phyloP scores from a whole-genome alignment of 345 rosid genomes.

The Eutrema japonicum region DNA sequence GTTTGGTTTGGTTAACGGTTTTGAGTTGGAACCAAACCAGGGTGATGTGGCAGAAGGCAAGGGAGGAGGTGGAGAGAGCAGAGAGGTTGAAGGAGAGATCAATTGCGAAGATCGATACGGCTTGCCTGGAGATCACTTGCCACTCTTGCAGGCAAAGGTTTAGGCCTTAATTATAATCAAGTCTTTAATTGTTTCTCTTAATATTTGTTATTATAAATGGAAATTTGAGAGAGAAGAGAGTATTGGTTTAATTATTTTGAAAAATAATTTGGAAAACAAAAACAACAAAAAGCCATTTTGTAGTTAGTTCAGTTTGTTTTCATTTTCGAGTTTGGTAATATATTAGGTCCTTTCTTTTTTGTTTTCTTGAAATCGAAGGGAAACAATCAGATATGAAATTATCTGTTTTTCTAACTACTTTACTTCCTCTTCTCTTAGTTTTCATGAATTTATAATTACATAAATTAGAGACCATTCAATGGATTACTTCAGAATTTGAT shows the following conservation, averaged over 20 bases:
- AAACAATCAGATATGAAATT: slow-evolving; percentile 14
- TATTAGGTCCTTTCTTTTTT: slow-evolving; percentile 1
- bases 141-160: slow-evolving; percentile 96
- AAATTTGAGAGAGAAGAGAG: slow-evolving; percentile 30
- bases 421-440: neutral
- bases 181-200: slow-evolving; percentile 31
- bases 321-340: slow-evolving; percentile 31
- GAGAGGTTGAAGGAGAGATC: slow-evolving; percentile 83
- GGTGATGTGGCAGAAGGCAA: slow-evolving; percentile 86
- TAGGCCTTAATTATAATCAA: slow-evolving; percentile 52
- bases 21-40: slow-evolving; percentile 38
- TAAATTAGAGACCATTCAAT: neutral
- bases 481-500: neutral
- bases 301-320: slow-evolving; percentile 3
- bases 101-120: slow-evolving; percentile 64
- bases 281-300: neutral
- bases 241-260: slow-evolving; percentile 38
- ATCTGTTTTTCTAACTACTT: slow-evolving; percentile 12
- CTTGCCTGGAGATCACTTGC: slow-evolving; percentile 95
- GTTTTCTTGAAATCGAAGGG: slow-evolving; percentile 26
- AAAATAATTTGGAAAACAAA: slow-evolving; percentile 16
- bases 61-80: slow-evolving; percentile 82
- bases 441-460: neutral
- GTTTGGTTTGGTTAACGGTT: slow-evolving; percentile 3
- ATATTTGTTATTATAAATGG: slow-evolving; percentile 43